phyloP scores from a whole-genome alignment of 306 rosid species.

The Cotoneaster glaucophyllus region DNA sequence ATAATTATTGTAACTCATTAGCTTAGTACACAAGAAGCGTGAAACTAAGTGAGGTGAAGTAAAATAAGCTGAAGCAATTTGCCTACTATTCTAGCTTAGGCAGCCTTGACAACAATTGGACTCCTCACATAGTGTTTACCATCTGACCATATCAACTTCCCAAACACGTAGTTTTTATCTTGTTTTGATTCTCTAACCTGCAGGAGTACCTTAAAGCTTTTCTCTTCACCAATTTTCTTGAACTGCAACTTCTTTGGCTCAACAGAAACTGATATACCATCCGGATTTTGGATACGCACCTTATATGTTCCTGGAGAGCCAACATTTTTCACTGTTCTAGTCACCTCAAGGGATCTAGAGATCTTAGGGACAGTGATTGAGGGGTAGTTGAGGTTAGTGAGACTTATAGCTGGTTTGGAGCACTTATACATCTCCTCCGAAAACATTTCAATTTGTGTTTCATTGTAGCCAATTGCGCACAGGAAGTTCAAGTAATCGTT shows the following conservation, averaged over 20 bases:
- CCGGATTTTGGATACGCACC: constrained; percentile 37
- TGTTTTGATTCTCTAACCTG: constrained; percentile 25
- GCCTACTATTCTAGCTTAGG: constrained; percentile 13
- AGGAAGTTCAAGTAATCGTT: constrained; percentile 59
- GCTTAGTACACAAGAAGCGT: background rate
- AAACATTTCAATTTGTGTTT: constrained; percentile 41
- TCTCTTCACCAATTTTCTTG: constrained; percentile 55
- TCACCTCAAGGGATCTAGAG: constrained; percentile 42
- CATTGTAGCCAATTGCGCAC: constrained; percentile 60
- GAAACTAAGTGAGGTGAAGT: background rate
- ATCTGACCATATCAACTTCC: constrained; percentile 76
- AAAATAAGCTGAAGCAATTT: constrained; percentile 11
- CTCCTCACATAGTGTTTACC: constrained; percentile 64
- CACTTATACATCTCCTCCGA: constrained; percentile 37
- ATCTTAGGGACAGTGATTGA: constrained; percentile 74
- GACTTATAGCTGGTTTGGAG: constrained; percentile 23
- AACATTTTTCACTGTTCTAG: constrained; percentile 63
- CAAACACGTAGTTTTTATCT: constrained; percentile 49
- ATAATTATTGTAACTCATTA: background rate
- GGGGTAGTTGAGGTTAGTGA: constrained; percentile 67
- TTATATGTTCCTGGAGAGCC: constrained; percentile 60
- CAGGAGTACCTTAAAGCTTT: constrained; percentile 43
- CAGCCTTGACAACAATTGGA: constrained; percentile 63
- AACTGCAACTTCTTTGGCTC: constrained; percentile 58
- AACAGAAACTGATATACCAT: constrained; percentile 44